Percentiles rank a stretch among this genome's conserved stretches.
These are phyloP conservation scores for Paecilomyces dactylethromorphus DNA, from an alignment of 2,329 filamentous ascomycete genomes.

Conservation along the genomic window DNA sequence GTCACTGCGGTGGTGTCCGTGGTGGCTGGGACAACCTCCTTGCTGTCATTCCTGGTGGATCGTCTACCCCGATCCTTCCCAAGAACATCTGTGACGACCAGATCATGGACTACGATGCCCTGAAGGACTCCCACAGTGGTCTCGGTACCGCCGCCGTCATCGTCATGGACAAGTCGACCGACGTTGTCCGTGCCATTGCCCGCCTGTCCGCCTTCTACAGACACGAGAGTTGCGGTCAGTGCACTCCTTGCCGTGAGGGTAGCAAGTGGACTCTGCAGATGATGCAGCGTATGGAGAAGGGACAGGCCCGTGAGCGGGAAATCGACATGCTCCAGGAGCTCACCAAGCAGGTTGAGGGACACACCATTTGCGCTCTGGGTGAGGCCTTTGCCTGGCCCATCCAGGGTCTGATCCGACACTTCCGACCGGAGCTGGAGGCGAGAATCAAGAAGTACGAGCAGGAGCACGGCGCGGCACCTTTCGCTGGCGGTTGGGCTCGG, in stretches of 20 bases:
- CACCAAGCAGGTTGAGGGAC: slow-evolving; percentile 98
- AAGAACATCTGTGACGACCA: slow-evolving; percentile 88
- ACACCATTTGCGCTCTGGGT: slow-evolving; percentile 96
- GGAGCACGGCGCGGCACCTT: slow-evolving; percentile 58
- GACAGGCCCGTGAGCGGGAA: slow-evolving; percentile 79
- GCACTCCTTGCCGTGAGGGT: slow-evolving; percentile 97
- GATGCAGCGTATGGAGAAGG: slow-evolving; percentile 92
- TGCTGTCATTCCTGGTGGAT: slow-evolving; percentile 91
- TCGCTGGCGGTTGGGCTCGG: slow-evolving; percentile 84
- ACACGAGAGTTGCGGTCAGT: slow-evolving; percentile 97
- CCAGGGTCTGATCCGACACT: slow-evolving; percentile 96
- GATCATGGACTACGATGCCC: slow-evolving; percentile 96
- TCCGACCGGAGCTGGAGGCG: slow-evolving; percentile 90
- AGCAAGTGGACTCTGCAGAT: slow-evolving; percentile 99
- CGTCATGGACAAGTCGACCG: slow-evolving; percentile 97
- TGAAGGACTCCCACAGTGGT: slow-evolving; percentile 97
- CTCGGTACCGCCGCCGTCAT: slow-evolving; percentile 96
- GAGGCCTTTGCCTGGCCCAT: slow-evolving; percentile 99
- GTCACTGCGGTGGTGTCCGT: slow-evolving; percentile 93
- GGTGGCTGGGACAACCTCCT: slow-evolving; percentile 98
- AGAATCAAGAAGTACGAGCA: slow-evolving; percentile 76
- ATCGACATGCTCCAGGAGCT: slow-evolving; percentile 99
- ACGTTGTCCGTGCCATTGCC: slow-evolving; percentile 89
- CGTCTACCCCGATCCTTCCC: slow-evolving; percentile 91
- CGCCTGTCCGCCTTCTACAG: slow-evolving; percentile 95